Evolutionary conservation across 768 basidiomycete species (phyloP).

Genomic region (Hericium coralloides): DNA sequence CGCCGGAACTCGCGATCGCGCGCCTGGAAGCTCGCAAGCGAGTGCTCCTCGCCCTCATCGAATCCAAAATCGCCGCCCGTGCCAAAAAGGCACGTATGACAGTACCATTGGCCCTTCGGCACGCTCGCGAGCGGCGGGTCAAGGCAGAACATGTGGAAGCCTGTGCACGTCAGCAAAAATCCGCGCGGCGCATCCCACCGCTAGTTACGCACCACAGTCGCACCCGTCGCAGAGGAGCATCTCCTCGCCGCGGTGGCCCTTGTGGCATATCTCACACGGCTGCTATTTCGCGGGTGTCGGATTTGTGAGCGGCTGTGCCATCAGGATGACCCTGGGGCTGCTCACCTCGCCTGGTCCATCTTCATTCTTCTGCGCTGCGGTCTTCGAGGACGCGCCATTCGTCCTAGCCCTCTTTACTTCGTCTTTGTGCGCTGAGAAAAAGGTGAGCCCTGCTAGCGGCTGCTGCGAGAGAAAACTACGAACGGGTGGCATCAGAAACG

Average conservation of each 20-base stretch:
- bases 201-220: slow-evolving; percentile 50
- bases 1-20: slow-evolving; percentile 84
- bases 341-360: neutral
- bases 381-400: neutral
- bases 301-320: too few species aligned
- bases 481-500: slow-evolving; percentile 29
- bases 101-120: slow-evolving; percentile 95
- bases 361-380: neutral
- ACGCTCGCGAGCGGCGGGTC: slow-evolving; percentile 81
- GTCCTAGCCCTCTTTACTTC: neutral
- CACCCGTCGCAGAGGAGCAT: slow-evolving; percentile 91
- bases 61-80: slow-evolving; percentile 97
- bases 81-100: slow-evolving; percentile 81
- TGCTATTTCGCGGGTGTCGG: slow-evolving; percentile 31
- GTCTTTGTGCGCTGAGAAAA: neutral
- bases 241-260: slow-evolving; percentile 79
- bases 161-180: slow-evolving; percentile 28
- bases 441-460: neutral
- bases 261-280: slow-evolving; percentile 90
- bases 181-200: neutral
- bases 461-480: slow-evolving; percentile 1
- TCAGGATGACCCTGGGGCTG: neutral
- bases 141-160: slow-evolving; percentile 96
- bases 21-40: slow-evolving; percentile 83
- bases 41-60: slow-evolving; percentile 96